Percentiles rank a stretch among this genome's conserved stretches.
Evolutionary conservation across 192 early-diverging fungal genomes (phyloP).

Genomic region (Umbelopsis sp.): DNA sequence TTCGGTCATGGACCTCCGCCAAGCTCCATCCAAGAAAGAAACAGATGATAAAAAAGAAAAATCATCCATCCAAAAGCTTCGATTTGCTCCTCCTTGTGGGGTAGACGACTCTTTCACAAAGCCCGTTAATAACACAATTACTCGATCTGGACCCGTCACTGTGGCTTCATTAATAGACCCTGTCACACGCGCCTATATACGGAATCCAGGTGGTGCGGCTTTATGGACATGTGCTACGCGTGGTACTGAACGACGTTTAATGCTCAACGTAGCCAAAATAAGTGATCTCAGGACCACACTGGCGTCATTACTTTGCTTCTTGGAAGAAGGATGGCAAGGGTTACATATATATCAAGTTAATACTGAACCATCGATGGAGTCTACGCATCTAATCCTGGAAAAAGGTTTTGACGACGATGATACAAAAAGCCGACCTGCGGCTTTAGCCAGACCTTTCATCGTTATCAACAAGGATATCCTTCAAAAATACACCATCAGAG

Average conservation of each 20-base stretch:
- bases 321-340: conserved; percentile 4
- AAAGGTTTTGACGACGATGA: background rate
- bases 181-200: conserved; percentile 20
- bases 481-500: conserved; percentile 10
- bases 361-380: background rate
- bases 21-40: background rate
- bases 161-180: conserved; percentile 18
- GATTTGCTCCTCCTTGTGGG: conserved; percentile 14
- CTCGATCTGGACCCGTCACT: conserved; percentile 18
- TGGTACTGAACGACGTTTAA: background rate
- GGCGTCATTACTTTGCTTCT: conserved; percentile 8
- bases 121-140: background rate
- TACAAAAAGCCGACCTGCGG: background rate
- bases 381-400: background rate
- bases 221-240: background rate
- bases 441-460: background rate
- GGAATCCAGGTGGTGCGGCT: conserved; percentile 11
- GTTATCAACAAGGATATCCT: conserved; percentile 18
- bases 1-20: background rate
- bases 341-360: conserved; percentile 1
- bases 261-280: conserved; percentile 9
- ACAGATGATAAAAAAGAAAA: background rate
- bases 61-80: background rate
- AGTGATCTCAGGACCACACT: conserved; percentile 7
- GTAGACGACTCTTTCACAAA: background rate